Conservation (phyloP, 140 eudicot species). For the Cichorium intybus region DNA sequence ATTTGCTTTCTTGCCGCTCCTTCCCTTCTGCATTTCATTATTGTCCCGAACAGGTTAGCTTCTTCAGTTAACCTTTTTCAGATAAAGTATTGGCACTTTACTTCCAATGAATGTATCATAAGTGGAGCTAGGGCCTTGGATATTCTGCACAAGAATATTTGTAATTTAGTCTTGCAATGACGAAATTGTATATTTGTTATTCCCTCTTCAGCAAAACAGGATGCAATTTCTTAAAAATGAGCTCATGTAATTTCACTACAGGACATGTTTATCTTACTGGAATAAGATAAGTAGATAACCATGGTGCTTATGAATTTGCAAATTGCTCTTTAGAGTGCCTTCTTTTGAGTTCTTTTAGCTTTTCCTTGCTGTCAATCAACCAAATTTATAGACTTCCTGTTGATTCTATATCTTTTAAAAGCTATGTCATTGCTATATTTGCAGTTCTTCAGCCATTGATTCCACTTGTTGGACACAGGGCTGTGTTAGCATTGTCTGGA, state of each 20-base stretch:
- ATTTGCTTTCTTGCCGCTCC: conserved; percentile 77
- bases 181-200: neutral
- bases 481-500: conserved; percentile 76
- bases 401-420: conserved; percentile 1
- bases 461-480: conserved; percentile 76
- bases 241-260: too few species aligned
- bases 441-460: conserved; percentile 75
- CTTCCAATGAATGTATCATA: neutral
- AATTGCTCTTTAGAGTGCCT: neutral
- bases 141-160: neutral
- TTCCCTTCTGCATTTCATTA: conserved; percentile 51
- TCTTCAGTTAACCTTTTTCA: neutral
- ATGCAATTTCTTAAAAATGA: neutral
- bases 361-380: neutral
- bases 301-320: neutral
- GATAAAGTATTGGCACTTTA: neutral
- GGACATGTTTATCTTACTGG: too few species aligned
- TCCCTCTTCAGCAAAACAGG: neutral
- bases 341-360: neutral
- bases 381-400: neutral
- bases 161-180: neutral
- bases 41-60: conserved; percentile 57
- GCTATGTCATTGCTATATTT: neutral
- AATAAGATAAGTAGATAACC: neutral
- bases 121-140: neutral